Percentiles rank a stretch among this genome's conserved stretches.
Conservation (phyloP, 352 stramenopile genomes). For the Phytopythium kandeliae region DNA sequence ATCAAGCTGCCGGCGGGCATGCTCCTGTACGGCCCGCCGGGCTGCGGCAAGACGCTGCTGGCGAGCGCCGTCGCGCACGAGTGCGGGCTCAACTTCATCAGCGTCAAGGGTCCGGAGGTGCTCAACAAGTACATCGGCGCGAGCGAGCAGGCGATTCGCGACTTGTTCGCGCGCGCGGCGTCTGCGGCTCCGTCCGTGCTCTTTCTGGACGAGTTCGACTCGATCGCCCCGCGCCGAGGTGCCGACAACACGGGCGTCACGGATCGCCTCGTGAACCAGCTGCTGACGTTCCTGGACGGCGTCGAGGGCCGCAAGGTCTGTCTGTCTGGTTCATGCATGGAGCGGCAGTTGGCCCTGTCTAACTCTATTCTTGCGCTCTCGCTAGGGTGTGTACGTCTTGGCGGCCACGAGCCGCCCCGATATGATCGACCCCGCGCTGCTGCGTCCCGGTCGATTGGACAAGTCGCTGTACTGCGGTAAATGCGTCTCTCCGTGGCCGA, state of each 20-base stretch:
- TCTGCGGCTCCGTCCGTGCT: conserved; percentile 74
- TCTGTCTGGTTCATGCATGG: background rate
- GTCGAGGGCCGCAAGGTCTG: conserved; percentile 87
- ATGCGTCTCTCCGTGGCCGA: too few species aligned
- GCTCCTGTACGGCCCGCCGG: conserved; percentile 86
- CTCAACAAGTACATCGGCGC: conserved; percentile 90
- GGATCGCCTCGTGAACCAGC: conserved; percentile 97
- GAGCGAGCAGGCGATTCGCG: conserved; percentile 86
- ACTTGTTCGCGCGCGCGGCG: conserved; percentile 76
- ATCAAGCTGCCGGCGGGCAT: conserved; percentile 84
- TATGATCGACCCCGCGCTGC: conserved; percentile 94
- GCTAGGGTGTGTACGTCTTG: conserved; percentile 90
- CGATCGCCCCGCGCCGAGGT: conserved; percentile 91
- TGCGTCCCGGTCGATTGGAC: conserved; percentile 92
- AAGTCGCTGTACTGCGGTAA: conserved; percentile 91
- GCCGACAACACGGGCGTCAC: conserved; percentile 94
- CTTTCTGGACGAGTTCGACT: conserved; percentile 93
- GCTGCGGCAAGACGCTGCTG: conserved; percentile 88
- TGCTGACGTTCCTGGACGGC: conserved; percentile 97
- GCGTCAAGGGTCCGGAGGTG: conserved; percentile 87
- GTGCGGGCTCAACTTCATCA: conserved; percentile 88
- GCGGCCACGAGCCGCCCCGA: conserved; percentile 95
- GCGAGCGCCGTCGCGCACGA: conserved; percentile 85
- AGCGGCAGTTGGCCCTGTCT: background rate
- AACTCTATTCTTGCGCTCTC: background rate